Base-by-base conservation (phyloP, 2,329 filamentous ascomycete genomes). In the Penicillium verrucosum region DNA sequence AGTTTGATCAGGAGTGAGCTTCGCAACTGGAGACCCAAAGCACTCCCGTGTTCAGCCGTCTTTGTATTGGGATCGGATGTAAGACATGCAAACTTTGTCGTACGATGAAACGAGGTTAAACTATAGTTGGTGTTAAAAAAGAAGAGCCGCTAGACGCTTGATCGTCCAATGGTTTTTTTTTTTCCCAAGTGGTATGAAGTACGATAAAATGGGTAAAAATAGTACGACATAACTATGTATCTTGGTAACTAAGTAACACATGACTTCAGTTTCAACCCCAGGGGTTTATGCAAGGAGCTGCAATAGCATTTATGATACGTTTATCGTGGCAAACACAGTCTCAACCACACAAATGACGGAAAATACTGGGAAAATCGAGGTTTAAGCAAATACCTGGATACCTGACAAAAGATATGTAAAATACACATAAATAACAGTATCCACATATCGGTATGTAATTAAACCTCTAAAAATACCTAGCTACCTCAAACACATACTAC, bases 281-380 rank as follows among this genome's bases (percentile, higher is more conserved):
- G 25, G 36, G 6, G 10, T 40, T 44, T 30, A 46, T 60, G 57
- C 51, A 60, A 60, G 58, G 51, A 55, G 42, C 32, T 38, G 16
- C 27, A 36, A 18, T 38, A 36, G 37, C 18, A 60, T 40, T 53
- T 54, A 18, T 52, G 51, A 58, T 44, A 40, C 30, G 11, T 59
- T 36, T 3, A 36, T 30, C 12, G 18, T 38, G 23, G 55, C 25
- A 18, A 51, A 12, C 23, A 11, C 10, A 14, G 3, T 25, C 14
- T 25, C 18, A 29, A 5, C 8, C 8, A 30, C 9, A 32, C 34
- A 6, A 25, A 36, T 25, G 32, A 14, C 14, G 45, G 25, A 29
- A 44, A 36, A 43, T 29, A 38, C 16, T 32, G 30, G 11, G 30
- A 5, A 32, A 30, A 10, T 53, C 6, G 14, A n/a, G 9, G 36